Conservation (phyloP, 2,329 filamentous ascomycete genomes). For the Xylaria digitata region DNA sequence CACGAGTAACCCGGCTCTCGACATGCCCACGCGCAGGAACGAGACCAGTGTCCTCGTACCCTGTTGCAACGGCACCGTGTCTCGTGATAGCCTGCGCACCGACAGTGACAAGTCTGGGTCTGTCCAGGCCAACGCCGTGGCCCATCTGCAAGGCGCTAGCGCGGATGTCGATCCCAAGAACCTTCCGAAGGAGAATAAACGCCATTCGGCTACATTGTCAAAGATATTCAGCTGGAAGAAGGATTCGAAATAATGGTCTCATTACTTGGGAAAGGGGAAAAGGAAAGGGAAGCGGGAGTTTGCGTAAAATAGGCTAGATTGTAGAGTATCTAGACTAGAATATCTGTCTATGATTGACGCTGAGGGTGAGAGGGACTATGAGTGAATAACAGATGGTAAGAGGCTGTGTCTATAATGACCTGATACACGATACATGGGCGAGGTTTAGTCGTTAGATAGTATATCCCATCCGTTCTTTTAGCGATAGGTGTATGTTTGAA, state of each 20-base stretch:
- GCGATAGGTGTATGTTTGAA: not conserved
- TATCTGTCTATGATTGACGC: not conserved
- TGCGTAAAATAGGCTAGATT: not conserved
- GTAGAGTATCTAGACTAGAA: constrained; percentile 8
- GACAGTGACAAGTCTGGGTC: constrained; percentile 35
- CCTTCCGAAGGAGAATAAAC: constrained; percentile 39
- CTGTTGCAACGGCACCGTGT: constrained; percentile 40
- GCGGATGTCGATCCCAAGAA: constrained; percentile 45
- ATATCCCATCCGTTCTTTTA: constrained; percentile 1
- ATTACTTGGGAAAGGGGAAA: not conserved
- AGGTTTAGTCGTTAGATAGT: not conserved
- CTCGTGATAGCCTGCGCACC: constrained; percentile 26
- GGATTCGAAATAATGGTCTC: constrained; percentile 27
- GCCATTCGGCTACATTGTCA: constrained; percentile 40
- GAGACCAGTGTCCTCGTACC: constrained; percentile 56
- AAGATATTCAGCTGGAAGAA: constrained; percentile 46
- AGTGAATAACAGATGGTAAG: too few species aligned
- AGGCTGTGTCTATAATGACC: not conserved
- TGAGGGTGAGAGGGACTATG: too few species aligned
- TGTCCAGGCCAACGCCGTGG: constrained; percentile 48
- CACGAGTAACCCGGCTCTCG: constrained; percentile 59
- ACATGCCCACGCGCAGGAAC: constrained; percentile 56
- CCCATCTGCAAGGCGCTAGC: constrained; percentile 51
- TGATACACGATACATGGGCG: not conserved
- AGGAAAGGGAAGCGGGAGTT: not conserved